Evolutionary conservation across 1,284 basidiomycete species (phyloP), one percentile per base, ranked within the genome.

Genomic region (Phlebopus sp.): DNA sequence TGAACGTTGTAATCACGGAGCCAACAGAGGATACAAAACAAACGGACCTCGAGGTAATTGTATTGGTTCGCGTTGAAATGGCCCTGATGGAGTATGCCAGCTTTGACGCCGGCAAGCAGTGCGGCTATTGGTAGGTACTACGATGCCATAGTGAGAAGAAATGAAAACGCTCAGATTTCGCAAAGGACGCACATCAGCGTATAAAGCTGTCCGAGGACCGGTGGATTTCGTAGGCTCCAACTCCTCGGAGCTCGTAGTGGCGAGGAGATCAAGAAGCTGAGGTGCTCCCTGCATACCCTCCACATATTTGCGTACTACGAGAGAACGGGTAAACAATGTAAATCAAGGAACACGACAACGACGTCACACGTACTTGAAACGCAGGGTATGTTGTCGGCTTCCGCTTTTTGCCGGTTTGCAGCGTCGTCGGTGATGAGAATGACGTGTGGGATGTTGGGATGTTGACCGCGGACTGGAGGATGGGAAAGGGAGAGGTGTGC

Each of bases 51-150:
- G 6, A 98, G 77, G 62, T 96, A 99, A 67, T 99, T 99, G 74
- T 92, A 99, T 52, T 87, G 84, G 59, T 92, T 97, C 4, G 95
- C 92, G 61, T 92, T 95, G 73, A 97, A 99, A 64, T 94, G 86
- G 0, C 97, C 97, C 68, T 96, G 90, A 58, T 93, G 79, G 9
- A 95, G 79, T 42, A 87, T 75, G 0, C 92, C 92, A 8, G 82
- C 81, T 66, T 93, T 95, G 46, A 98, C 76, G 2, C 93, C 96
- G 6, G 93, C 91, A 23, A 83, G 68, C 15, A 98, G 69, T 0
- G 81, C 82, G 1, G 85, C 77, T 25, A 80, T 75, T 0, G 92
- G 77, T 9, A 97, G 74, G 66, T 99, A 96, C 88, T 98, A 61
- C 3, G n/a, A 42, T 25, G 35, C 14, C 3, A 23, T 44, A 36